Percentiles rank a stretch among this genome's conserved stretches.
Conservation (phyloP, 2,329 filamentous ascomycete genomes). For the Hymenoscyphus salicellus region DNA sequence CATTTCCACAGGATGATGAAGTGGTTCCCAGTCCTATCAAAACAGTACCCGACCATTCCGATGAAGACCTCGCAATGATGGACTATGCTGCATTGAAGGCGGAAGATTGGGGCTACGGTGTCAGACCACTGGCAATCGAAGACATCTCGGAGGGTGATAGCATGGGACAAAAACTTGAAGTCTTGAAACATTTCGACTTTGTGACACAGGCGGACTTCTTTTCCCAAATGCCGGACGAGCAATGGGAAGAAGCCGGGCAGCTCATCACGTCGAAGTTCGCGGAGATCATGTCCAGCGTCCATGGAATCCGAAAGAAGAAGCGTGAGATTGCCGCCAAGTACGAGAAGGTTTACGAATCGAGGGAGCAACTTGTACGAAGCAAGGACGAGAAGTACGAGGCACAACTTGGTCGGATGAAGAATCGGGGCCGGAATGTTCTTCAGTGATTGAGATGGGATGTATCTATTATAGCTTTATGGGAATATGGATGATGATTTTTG, state of each 20-base stretch:
- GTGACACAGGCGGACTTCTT: conserved; percentile 22
- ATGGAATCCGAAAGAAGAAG: conserved; percentile 29
- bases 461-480: not conserved
- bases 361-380: conserved; percentile 29
- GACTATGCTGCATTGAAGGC: conserved; percentile 23
- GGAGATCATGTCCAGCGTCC: conserved; percentile 25
- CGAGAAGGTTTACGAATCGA: conserved; percentile 29
- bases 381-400: conserved; percentile 24
- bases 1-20: not conserved
- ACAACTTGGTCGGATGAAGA: conserved; percentile 31
- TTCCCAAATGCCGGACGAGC: conserved; percentile 23
- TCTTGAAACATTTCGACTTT: not conserved
- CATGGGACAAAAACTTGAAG: conserved; percentile 15
- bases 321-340: conserved; percentile 24
- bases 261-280: conserved; percentile 32
- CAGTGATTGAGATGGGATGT: not conserved
- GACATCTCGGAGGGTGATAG: conserved; percentile 2
- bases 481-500: not conserved
- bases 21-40: not conserved
- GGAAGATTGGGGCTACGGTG: conserved; percentile 17
- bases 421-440: conserved; percentile 18
- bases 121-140: not conserved
- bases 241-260: conserved; percentile 36
- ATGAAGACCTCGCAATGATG: conserved; percentile 27
- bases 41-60: conserved; percentile 17